These are phyloP conservation scores for Sclerotinia spermophila DNA, from an alignment of 2,329 filamentous ascomycete genomes.

Conservation along the genomic window DNA sequence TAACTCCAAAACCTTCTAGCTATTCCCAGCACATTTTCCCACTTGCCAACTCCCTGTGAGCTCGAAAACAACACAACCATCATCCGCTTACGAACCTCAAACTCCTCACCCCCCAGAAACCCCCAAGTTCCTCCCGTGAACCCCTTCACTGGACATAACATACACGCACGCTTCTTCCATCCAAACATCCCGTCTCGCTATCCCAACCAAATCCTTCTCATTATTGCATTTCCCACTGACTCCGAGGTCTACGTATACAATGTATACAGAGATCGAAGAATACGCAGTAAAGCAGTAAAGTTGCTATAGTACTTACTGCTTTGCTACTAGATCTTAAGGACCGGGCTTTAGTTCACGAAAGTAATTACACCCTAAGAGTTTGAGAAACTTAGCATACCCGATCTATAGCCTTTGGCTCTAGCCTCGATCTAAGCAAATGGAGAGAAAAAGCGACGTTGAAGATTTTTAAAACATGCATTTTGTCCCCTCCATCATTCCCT, in stretches of 20 bases:
- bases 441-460: background rate
- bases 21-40: background rate
- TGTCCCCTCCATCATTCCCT: background rate
- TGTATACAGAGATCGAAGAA: background rate
- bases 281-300: background rate
- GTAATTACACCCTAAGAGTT: background rate
- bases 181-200: background rate
- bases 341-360: background rate
- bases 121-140: background rate
- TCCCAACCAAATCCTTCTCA: background rate
- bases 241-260: background rate
- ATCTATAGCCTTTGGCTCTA: background rate
- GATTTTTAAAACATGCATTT: background rate
- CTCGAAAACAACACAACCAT: too few relatives aligned
- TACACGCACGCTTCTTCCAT: background rate
- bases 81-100: background rate
- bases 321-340: background rate
- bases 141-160: background rate
- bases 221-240: background rate
- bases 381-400: background rate
- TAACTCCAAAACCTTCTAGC: too few relatives aligned
- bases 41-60: background rate
- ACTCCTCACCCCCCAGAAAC: background rate
- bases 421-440: background rate
- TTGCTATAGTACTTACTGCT: background rate